phyloP scores from a whole-genome alignment of 768 basidiomycete genomes.

The Nidularia pulvinata region DNA sequence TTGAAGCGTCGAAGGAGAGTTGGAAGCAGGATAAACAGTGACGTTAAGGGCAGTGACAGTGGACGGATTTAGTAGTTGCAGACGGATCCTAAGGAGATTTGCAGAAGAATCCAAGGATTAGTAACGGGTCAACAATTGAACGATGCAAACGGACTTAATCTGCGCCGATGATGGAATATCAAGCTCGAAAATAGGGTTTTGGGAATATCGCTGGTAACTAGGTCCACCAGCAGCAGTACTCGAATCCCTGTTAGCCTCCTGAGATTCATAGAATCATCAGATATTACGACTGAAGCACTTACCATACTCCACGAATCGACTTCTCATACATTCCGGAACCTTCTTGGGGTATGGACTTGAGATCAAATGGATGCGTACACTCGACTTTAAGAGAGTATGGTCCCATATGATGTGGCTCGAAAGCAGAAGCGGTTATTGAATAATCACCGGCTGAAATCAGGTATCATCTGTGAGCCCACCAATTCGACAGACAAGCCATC shows the following conservation, averaged over 20 bases:
- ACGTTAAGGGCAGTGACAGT: conserved; percentile 55
- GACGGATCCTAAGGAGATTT: conserved; percentile 39
- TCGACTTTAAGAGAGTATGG: conserved; percentile 65
- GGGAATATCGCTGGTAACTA: conserved; percentile 57
- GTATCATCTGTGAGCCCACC: too few relatives aligned
- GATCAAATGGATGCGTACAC: conserved; percentile 57
- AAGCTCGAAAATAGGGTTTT: conserved; percentile 72
- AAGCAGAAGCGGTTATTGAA: conserved; percentile 83
- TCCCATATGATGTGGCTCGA: conserved; percentile 72
- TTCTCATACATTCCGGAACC: conserved; percentile 91
- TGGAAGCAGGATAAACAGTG: conserved; percentile 43
- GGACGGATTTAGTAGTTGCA: conserved; percentile 55
- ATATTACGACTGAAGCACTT: too few relatives aligned
- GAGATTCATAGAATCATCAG: too few relatives aligned
- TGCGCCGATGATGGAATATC: conserved; percentile 49
- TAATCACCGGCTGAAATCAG: conserved; percentile 68
- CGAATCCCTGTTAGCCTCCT: conserved; percentile 44
- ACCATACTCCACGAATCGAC: conserved; percentile 75
- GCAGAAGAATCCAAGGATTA: background rate
- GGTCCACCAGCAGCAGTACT: conserved; percentile 70
- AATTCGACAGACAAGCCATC: background rate
- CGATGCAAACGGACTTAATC: conserved; percentile 32
- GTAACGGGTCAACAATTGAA: too few relatives aligned
- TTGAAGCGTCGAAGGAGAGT: conserved; percentile 16
- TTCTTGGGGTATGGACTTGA: conserved; percentile 75